These are phyloP conservation scores for Eucalyptus leucophloia DNA, from an alignment of 345 rosid genomes.

Conservation along the genomic window DNA sequence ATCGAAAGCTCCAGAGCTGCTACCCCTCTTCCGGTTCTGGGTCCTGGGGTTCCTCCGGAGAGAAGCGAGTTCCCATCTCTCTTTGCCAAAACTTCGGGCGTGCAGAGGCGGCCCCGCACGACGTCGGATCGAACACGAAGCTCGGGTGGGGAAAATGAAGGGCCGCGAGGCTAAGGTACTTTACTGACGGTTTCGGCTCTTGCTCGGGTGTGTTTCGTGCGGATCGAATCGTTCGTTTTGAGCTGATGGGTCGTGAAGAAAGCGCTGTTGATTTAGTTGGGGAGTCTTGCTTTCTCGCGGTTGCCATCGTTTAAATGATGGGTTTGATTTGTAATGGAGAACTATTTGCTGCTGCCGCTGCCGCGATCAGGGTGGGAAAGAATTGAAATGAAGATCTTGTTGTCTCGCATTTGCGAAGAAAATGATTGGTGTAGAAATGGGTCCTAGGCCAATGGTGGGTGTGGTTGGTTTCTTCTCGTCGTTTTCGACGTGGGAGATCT, in stretches of 20 bases:
- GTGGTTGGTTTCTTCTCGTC: neutral
- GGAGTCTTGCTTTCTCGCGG: neutral
- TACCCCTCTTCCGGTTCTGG: neutral
- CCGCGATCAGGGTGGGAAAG: neutral
- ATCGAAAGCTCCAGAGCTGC: neutral
- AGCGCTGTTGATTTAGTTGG: neutral
- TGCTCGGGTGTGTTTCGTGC: neutral
- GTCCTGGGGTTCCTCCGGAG: neutral
- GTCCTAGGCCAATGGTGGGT: neutral
- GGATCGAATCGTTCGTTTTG: neutral
- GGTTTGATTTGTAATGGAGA: neutral
- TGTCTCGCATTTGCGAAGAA: neutral
- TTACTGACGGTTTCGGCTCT: neutral
- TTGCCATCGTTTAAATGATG: neutral
- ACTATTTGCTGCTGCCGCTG: neutral
- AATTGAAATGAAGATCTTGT: neutral
- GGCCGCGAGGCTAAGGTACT: neutral
- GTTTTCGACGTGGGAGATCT: neutral
- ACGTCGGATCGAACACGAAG: neutral
- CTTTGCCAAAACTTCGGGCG: neutral
- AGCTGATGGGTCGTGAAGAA: neutral
- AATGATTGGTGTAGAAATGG: neutral
- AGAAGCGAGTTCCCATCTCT: neutral
- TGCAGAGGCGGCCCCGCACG: neutral
- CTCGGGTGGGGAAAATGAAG: neutral